A percentile compares a stretch with the other conserved stretches of the same genome.
phyloP scores from a whole-genome alignment of 257 asterid species.

The Anisodus acutangulus region DNA sequence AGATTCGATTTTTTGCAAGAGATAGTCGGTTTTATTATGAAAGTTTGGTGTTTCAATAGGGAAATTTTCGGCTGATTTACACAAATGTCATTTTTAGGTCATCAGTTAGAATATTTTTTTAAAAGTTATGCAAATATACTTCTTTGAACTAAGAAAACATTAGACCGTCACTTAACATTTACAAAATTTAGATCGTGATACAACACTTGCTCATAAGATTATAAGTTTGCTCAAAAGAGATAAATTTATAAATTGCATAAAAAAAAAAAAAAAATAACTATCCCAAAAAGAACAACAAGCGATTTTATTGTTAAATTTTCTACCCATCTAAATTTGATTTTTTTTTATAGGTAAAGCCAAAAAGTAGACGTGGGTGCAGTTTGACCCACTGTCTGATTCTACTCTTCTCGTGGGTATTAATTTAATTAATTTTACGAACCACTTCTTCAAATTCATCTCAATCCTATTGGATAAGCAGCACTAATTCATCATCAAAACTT shows the following conservation, averaged over 20 bases:
- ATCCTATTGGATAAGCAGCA: slow-evolving; percentile 28
- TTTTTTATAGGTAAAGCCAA: background rate
- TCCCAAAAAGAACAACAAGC: no score
- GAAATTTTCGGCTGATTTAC: no score
- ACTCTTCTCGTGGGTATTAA: slow-evolving; percentile 4
- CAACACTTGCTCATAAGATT: no score
- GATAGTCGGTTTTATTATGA: background rate
- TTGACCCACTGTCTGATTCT: background rate
- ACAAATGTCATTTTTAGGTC: no score
- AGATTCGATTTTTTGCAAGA: background rate
- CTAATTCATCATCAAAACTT: background rate
- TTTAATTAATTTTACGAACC: slow-evolving; percentile 10
- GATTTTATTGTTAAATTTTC: background rate
- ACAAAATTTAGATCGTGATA: no score
- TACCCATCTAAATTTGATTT: background rate
- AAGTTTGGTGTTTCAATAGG: background rate
- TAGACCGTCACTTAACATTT: no score
- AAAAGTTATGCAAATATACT: no score
- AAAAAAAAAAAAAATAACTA: no score
- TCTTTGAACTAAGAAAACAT: no score
- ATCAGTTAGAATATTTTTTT: no score
- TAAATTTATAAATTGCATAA: no score
- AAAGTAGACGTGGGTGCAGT: background rate
- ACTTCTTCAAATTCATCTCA: background rate
- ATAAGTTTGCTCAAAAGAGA: no score